Percentiles rank a stretch among this genome's conserved stretches.
phyloP scores from a whole-genome alignment of 495 filamentous ascomycete species.

The Aspergillus indologenus region DNA sequence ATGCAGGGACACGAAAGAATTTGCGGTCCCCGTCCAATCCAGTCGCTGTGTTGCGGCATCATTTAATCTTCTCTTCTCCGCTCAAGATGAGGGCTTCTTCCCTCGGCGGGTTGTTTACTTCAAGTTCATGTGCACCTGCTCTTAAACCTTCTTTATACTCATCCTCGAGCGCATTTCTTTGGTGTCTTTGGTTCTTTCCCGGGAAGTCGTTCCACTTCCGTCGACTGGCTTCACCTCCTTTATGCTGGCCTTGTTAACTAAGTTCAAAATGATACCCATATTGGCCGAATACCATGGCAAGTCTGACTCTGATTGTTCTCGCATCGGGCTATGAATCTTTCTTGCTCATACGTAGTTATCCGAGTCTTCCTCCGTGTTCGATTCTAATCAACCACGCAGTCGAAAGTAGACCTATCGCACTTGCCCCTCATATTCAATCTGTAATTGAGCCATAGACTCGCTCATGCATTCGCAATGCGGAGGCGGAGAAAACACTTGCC shows the following conservation, averaged over 20 bases:
- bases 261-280: conserved; percentile 38
- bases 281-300: conserved; percentile 7
- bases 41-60: no score
- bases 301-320: neutral
- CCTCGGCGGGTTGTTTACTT: neutral
- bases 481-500: no score
- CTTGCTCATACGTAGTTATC: no score
- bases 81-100: neutral
- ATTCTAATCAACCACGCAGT: no score
- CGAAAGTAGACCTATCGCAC: no score
- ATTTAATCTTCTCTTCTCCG: no score
- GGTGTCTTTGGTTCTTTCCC: neutral
- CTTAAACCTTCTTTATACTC: conserved; percentile 1
- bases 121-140: neutral
- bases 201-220: no score
- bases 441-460: no score
- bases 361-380: neutral
- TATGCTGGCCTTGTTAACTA: conserved; percentile 11
- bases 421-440: no score
- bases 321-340: neutral
- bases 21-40: no score
- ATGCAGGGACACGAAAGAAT: no score
- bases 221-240: neutral
- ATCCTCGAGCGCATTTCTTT: neutral
- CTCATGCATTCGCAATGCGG: no score